Conservation (phyloP, 768 basidiomycete species). For the Xanthoconium stramineum region DNA sequence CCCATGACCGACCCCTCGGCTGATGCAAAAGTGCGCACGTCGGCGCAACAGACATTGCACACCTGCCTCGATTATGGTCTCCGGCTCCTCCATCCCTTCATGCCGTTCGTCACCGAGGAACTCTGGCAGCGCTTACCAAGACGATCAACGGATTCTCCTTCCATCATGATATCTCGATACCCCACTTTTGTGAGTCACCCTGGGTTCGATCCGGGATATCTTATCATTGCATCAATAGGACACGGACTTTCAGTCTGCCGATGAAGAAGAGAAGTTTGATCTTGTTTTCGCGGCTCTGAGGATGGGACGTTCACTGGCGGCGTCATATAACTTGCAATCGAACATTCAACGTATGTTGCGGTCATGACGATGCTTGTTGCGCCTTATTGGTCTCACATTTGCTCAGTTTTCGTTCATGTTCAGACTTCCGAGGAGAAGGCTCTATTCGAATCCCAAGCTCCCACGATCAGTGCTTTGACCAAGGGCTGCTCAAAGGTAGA, state of each 20-base stretch:
- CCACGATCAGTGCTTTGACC: conserved; percentile 76
- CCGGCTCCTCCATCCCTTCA: conserved; percentile 91
- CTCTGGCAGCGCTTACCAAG: conserved; percentile 95
- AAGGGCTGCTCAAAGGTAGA: conserved; percentile 83
- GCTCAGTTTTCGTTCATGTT: conserved; percentile 67
- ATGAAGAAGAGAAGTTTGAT: conserved; percentile 84
- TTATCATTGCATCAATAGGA: conserved; percentile 42
- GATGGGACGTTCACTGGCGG: conserved; percentile 47
- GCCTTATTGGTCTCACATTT: background rate
- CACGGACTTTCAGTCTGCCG: conserved; percentile 52
- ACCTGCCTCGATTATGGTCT: conserved; percentile 91
- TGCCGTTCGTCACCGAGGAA: conserved; percentile 99
- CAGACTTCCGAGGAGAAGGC: conserved; percentile 58
- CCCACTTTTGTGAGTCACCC: conserved; percentile 65
- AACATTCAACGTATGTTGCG: conserved; percentile 46
- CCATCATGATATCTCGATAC: conserved; percentile 88
- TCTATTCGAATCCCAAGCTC: conserved; percentile 67
- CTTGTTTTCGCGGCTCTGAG: conserved; percentile 77
- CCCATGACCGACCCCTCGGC: conserved; percentile 87
- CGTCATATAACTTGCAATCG: conserved; percentile 82
- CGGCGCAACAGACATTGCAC: conserved; percentile 94
- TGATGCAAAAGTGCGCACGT: conserved; percentile 57
- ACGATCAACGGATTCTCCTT: conserved; percentile 73
- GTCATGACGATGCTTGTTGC: background rate
- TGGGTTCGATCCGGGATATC: background rate